These are phyloP conservation scores for Kluyveromyces starmeri DNA, from an alignment of 805 yeast genomes.

Conservation along the genomic window DNA sequence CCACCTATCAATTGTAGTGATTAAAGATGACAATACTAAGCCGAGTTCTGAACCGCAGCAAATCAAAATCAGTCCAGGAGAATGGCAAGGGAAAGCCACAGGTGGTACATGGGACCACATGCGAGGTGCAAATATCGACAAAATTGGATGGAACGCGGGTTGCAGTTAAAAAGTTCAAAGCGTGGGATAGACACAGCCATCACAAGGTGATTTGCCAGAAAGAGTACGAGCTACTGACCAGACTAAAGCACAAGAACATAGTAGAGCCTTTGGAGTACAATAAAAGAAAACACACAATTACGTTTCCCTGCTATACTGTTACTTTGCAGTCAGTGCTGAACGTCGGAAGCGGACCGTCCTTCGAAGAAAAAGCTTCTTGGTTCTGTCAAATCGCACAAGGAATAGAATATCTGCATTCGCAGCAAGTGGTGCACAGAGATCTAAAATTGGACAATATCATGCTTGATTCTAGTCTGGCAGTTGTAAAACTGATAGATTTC, in stretches of 20 bases:
- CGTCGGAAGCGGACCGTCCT: not conserved
- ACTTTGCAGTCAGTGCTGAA: not conserved
- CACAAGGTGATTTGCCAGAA: slow-evolving; percentile 70
- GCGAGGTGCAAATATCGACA: slow-evolving; percentile 39
- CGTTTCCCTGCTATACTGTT: not conserved
- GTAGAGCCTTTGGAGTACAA: slow-evolving; percentile 1
- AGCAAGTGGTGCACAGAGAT: slow-evolving; percentile 91
- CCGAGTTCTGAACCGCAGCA: no score
- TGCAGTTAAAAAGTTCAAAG: slow-evolving; percentile 82
- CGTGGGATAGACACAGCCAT: slow-evolving; percentile 56
- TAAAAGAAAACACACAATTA: slow-evolving; percentile 1
- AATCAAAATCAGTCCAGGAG: not conserved
- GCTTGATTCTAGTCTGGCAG: slow-evolving; percentile 57
- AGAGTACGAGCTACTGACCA: slow-evolving; percentile 3
- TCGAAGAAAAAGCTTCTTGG: slow-evolving; percentile 2
- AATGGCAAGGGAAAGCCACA: not conserved
- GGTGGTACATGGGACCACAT: slow-evolving; percentile 1
- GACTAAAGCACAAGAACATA: not conserved
- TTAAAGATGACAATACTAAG: no score
- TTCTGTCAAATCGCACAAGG: slow-evolving; percentile 3
- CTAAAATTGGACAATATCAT: slow-evolving; percentile 90
- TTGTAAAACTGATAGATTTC: slow-evolving; percentile 82
- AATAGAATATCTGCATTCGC: slow-evolving; percentile 42
- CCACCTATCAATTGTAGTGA: no score
- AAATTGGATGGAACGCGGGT: slow-evolving; percentile 52